Percentiles rank a stretch among this genome's conserved stretches.
These are phyloP conservation scores for Hapsidospora chrysogenum DNA, from an alignment of 495 filamentous ascomycete genomes.

Conservation along the genomic window DNA sequence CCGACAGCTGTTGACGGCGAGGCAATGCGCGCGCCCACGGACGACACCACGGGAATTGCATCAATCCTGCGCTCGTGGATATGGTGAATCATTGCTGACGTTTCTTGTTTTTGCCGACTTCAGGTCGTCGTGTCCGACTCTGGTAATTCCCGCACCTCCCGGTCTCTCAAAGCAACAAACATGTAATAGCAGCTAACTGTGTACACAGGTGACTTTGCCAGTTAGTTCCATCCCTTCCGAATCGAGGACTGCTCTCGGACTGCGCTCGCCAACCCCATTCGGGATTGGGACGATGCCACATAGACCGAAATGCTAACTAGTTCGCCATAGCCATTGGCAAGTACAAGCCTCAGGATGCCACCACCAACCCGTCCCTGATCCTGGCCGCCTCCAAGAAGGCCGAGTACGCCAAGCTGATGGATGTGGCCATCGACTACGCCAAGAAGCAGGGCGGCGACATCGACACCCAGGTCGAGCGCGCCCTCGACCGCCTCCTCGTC, in stretches of 20 bases:
- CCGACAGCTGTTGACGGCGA: no score
- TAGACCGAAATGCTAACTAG: not conserved
- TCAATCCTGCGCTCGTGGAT: not conserved
- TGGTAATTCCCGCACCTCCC: slow-evolving; percentile 38
- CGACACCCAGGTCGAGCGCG: slow-evolving; percentile 64
- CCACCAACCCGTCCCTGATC: slow-evolving; percentile 97
- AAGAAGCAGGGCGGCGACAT: slow-evolving; percentile 51
- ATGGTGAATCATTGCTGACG: slow-evolving; percentile 10
- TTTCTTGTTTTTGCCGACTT: slow-evolving; percentile 4
- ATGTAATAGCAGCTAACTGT: no score
- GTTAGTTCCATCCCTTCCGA: slow-evolving; percentile 30
- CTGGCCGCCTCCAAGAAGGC: slow-evolving; percentile 95
- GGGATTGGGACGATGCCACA: not conserved
- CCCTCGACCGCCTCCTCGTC: slow-evolving; percentile 85
- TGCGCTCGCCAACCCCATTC: not conserved
- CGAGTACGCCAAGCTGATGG: slow-evolving; percentile 87
- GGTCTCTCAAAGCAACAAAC: no score
- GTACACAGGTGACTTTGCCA: slow-evolving; percentile 64
- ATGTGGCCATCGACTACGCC: slow-evolving; percentile 69
- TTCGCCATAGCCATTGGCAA: slow-evolving; percentile 68
- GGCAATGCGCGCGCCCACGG: not conserved
- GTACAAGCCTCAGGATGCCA: slow-evolving; percentile 99
- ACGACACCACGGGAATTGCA: not conserved
- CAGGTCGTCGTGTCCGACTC: slow-evolving; percentile 93
- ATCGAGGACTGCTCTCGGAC: not conserved